Evolutionary conservation across 345 rosid genomes (phyloP).

Genomic region (Mallotus nudiflorus): DNA sequence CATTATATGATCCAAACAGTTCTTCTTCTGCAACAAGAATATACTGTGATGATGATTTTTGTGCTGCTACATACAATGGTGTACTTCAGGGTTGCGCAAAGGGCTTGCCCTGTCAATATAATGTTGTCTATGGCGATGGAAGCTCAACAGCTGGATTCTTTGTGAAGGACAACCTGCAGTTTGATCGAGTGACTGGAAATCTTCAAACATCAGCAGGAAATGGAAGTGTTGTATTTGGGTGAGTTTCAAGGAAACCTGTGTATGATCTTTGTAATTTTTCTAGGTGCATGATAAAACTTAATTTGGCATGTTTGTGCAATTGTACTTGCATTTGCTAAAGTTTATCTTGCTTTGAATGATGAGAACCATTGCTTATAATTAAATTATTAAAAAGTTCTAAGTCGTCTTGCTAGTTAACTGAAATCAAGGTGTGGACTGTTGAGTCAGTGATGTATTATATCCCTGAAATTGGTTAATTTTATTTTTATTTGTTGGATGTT

Average conservation of each 20-base stretch:
- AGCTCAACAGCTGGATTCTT: constrained; percentile 71
- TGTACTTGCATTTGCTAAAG: background rate
- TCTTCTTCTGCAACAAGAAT: constrained; percentile 49
- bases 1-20: constrained; percentile 48
- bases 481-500: too few species aligned
- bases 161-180: constrained; percentile 55
- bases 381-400: background rate
- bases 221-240: constrained; percentile 71
- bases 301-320: background rate
- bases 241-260: constrained; percentile 21
- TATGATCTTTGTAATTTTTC: background rate
- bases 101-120: constrained; percentile 50
- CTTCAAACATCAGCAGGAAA: constrained; percentile 43
- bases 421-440: background rate
- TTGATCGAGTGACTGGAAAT: constrained; percentile 58
- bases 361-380: background rate
- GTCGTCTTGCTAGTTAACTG: background rate
- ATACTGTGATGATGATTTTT: constrained; percentile 58
- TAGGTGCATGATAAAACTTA: background rate
- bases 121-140: constrained; percentile 73
- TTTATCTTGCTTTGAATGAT: background rate
- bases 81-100: constrained; percentile 54
- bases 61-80: constrained; percentile 44
- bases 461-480: too few species aligned
- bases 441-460: background rate